These are phyloP conservation scores for Collybia nuda DNA, from an alignment of 768 basidiomycete genomes.

Conservation along the genomic window DNA sequence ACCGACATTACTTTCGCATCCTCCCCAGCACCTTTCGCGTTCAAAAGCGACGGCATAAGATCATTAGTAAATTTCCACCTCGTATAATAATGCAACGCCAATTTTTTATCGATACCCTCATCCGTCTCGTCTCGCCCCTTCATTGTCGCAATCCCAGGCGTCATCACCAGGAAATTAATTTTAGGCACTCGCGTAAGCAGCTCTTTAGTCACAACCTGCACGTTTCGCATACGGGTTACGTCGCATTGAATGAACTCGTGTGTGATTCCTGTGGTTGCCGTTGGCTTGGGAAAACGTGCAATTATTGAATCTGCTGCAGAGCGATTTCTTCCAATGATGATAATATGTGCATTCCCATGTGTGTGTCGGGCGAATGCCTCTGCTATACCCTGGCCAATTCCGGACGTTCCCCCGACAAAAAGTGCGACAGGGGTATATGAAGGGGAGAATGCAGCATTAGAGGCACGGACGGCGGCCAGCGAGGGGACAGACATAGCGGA, in stretches of 20 bases:
- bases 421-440: conserved; percentile 30
- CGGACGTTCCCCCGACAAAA: conserved; percentile 46
- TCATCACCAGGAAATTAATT: conserved; percentile 50
- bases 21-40: conserved; percentile 44
- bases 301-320: conserved; percentile 45
- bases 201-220: conserved; percentile 28
- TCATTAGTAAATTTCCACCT: conserved; percentile 49
- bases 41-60: conserved; percentile 40
- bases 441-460: conserved; percentile 29
- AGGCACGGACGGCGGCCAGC: conserved; percentile 5
- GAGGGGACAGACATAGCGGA: background rate
- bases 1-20: conserved; percentile 53
- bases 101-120: conserved; percentile 32
- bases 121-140: conserved; percentile 31
- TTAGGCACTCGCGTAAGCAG: no score
- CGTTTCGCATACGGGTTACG: conserved; percentile 48
- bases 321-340: conserved; percentile 53
- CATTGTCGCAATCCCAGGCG: conserved; percentile 40
- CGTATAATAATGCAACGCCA: conserved; percentile 48
- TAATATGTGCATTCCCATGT: conserved; percentile 50
- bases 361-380: conserved; percentile 44
- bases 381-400: conserved; percentile 49
- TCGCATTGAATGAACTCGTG: conserved; percentile 55
- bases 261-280: conserved; percentile 9
- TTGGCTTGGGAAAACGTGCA: conserved; percentile 36